Conservation (phyloP, 345 rosid genomes). For the Gossypium stocksii region DNA sequence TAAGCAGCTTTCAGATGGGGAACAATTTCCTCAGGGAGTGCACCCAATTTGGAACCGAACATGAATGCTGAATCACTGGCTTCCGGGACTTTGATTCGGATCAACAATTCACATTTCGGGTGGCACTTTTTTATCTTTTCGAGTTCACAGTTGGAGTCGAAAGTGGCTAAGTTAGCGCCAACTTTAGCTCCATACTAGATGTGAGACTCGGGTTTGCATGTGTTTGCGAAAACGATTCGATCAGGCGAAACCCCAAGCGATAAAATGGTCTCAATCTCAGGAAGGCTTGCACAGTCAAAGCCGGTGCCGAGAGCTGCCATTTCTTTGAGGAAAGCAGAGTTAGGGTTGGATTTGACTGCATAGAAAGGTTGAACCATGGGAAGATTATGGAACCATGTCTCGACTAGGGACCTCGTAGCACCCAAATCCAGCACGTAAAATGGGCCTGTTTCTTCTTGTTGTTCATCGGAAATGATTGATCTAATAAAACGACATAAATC, state of each 20-base stretch:
- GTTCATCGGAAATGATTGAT: background rate
- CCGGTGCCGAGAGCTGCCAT: conserved; percentile 26
- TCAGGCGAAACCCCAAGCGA: conserved; percentile 24
- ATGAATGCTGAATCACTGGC: conserved; percentile 10
- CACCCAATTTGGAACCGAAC: conserved; percentile 23
- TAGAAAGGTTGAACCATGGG: conserved; percentile 29
- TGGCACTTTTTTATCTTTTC: conserved; percentile 32
- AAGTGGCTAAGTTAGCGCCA: conserved; percentile 32
- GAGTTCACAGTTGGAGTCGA: conserved; percentile 25
- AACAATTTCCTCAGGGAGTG: conserved; percentile 16
- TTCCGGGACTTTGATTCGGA: conserved; percentile 20
- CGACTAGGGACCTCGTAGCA: background rate
- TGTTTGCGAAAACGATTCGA: conserved; percentile 28
- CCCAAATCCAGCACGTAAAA: conserved; percentile 27
- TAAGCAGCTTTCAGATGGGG: conserved; percentile 24
- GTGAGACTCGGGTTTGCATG: conserved; percentile 30
- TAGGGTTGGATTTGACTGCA: conserved; percentile 34
- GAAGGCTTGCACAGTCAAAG: conserved; percentile 31
- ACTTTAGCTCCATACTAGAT: conserved; percentile 27
- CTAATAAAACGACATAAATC: background rate
- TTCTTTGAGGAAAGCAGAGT: conserved; percentile 17
- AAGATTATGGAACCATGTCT: conserved; percentile 21
- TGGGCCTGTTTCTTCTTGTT: conserved; percentile 2
- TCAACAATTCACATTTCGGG: conserved; percentile 23
- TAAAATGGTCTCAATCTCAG: conserved; percentile 26